phyloP scores from a whole-genome alignment of 495 filamentous ascomycete genomes.

The Polyplosphaeria fusca region DNA sequence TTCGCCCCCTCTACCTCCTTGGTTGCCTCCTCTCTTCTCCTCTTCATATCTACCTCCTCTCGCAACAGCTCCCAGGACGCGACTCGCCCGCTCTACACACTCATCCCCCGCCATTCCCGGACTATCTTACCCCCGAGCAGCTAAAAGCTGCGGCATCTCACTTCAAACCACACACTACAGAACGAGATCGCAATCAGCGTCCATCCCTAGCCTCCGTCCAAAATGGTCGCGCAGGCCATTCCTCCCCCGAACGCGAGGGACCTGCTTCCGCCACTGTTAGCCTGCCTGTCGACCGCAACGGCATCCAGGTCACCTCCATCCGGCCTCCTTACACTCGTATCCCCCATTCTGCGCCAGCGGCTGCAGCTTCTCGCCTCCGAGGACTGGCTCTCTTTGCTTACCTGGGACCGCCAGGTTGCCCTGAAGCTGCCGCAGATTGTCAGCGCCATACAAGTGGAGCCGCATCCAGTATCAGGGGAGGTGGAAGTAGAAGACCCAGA shows the following conservation, averaged over 20 bases:
- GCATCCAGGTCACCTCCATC: slow-evolving; percentile 73
- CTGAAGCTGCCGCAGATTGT: slow-evolving; percentile 64
- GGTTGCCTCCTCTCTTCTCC: no score
- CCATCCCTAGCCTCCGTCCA: no score
- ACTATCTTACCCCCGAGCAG: no score
- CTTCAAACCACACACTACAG: no score
- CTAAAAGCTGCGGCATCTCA: no score
- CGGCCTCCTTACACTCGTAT: slow-evolving; percentile 74
- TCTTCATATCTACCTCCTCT: no score
- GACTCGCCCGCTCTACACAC: no score
- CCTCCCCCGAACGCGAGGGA: slow-evolving; percentile 60
- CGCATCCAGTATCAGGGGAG: slow-evolving; percentile 89
- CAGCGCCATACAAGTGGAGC: slow-evolving; percentile 67
- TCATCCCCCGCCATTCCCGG: no score
- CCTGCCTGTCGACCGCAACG: slow-evolving; percentile 80
- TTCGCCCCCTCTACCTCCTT: no score
- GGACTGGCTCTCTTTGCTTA: slow-evolving; percentile 87
- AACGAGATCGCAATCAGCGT: no score
- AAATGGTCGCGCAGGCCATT: slow-evolving; percentile 44
- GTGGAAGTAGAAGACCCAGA: slow-evolving; percentile 72
- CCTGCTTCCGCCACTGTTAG: slow-evolving; percentile 73
- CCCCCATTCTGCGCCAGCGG: slow-evolving; percentile 87
- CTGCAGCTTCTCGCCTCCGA: slow-evolving; percentile 73
- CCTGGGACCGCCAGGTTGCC: slow-evolving; percentile 70
- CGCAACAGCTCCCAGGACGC: no score